Percentiles rank a stretch among this genome's conserved stretches.
These are phyloP conservation scores for Kitagawia praeruptora DNA, from an alignment of 129 eudicot species.

Conservation along the genomic window DNA sequence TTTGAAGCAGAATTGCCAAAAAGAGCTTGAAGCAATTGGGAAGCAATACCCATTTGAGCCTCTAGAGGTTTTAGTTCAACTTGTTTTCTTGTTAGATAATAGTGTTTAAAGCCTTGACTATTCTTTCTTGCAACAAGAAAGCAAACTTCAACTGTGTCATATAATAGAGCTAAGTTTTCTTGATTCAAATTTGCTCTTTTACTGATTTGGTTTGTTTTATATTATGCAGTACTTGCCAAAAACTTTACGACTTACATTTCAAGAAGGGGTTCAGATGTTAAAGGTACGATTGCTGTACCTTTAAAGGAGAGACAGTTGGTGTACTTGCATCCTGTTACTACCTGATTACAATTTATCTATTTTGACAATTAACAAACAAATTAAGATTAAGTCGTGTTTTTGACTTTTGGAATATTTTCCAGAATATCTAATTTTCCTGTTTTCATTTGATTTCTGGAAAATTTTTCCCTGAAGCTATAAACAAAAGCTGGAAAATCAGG, in stretches of 20 bases:
- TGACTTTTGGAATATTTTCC: not conserved
- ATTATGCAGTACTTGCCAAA: conserved; percentile 62
- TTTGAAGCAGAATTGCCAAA: conserved; percentile 57
- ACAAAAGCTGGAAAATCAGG: too few relatives aligned
- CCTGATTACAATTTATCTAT: not conserved
- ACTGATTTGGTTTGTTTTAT: conserved; percentile 12
- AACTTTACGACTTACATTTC: conserved; percentile 69
- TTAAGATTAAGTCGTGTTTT: not conserved
- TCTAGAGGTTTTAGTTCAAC: conserved; percentile 40
- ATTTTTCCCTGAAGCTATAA: too few relatives aligned
- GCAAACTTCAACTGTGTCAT: not conserved
- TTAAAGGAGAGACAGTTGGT: not conserved
- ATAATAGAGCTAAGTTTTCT: too few relatives aligned
- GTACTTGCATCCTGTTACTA: not conserved
- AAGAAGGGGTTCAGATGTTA: conserved; percentile 87
- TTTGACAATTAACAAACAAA: not conserved
- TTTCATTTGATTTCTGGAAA: too few relatives aligned
- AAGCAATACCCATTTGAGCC: conserved; percentile 79
- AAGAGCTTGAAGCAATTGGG: conserved; percentile 66
- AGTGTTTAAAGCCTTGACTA: not conserved
- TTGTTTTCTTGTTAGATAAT: not conserved
- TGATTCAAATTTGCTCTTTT: not conserved
- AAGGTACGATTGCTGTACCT: conserved; percentile 33
- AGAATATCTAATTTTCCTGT: too few relatives aligned
- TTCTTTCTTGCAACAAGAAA: not conserved